Evolutionary conservation across 2,329 filamentous ascomycete genomes (phyloP).

Genomic region (Alternaria alternata): DNA sequence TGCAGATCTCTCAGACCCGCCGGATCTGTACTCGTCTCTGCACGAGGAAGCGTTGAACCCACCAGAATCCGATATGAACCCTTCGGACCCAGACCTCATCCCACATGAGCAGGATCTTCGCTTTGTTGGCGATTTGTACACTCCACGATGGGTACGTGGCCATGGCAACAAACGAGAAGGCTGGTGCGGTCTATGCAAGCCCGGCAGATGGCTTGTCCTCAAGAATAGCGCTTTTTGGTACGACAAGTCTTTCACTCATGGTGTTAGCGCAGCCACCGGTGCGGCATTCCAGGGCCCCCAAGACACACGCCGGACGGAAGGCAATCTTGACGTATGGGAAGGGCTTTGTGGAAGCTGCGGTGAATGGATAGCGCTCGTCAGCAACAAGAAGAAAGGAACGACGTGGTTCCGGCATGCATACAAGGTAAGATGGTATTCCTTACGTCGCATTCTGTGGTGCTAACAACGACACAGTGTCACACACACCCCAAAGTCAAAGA

Average conservation of each 20-base stretch:
- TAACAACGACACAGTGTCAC: conserved; percentile 49
- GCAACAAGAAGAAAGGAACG: conserved; percentile 90
- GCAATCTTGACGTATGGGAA: conserved; percentile 83
- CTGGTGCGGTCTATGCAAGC: conserved; percentile 90
- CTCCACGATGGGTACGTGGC: conserved; percentile 82
- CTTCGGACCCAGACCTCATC: conserved; percentile 75
- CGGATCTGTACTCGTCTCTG: conserved; percentile 78
- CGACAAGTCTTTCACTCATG: conserved; percentile 89
- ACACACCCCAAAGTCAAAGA: conserved; percentile 56
- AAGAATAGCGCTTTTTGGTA: conserved; percentile 96
- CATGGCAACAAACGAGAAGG: conserved; percentile 88
- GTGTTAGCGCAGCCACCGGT: conserved; percentile 83
- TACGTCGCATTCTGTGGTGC: conserved; percentile 23
- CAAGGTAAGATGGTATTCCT: conserved; percentile 64
- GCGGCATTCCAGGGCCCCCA: conserved; percentile 80
- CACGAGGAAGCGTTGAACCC: conserved; percentile 77
- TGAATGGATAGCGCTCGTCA: conserved; percentile 82
- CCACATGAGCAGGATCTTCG: conserved; percentile 78
- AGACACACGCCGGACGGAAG: conserved; percentile 77
- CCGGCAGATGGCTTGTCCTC: conserved; percentile 83
- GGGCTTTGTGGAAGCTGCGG: conserved; percentile 80
- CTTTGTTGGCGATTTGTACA: conserved; percentile 84
- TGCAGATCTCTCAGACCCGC: conserved; percentile 75
- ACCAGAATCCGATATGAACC: conserved; percentile 82
- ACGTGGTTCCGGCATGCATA: conserved; percentile 92